phyloP scores from a whole-genome alignment of 768 basidiomycete genomes.

The Mycena pura region DNA sequence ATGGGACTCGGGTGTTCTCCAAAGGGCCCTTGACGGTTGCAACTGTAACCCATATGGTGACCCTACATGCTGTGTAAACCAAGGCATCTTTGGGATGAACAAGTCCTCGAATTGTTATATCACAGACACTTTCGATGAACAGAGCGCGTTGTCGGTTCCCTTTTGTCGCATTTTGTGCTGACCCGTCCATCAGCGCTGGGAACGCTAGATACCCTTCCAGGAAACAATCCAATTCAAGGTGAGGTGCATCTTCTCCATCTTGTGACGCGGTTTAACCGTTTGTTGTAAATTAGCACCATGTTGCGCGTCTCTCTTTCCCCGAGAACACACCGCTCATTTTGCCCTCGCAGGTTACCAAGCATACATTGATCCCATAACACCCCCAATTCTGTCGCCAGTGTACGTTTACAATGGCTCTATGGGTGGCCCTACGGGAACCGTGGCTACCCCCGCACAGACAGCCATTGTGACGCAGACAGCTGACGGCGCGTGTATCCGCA shows the following conservation, averaged over 20 bases:
- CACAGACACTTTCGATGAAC: slow-evolving; percentile 30
- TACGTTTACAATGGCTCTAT: slow-evolving; percentile 31
- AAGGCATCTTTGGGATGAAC: slow-evolving; percentile 32
- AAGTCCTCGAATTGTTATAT: slow-evolving; percentile 28
- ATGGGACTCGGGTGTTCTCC: slow-evolving; percentile 49
- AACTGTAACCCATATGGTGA: slow-evolving; percentile 35
- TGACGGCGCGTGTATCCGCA: slow-evolving; percentile 34
- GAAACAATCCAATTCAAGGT: slow-evolving; percentile 38
- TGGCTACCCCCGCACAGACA: slow-evolving; percentile 31
- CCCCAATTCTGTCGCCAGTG: slow-evolving; percentile 35
- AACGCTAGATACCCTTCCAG: slow-evolving; percentile 30
- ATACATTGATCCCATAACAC: slow-evolving; percentile 33
- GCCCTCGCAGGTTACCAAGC: slow-evolving; percentile 31
- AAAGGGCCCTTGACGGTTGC: slow-evolving; percentile 42
- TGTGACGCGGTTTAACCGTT: no score
- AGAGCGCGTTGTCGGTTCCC: slow-evolving; percentile 11
- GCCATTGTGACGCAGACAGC: slow-evolving; percentile 29
- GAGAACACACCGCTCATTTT: not conserved
- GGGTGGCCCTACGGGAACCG: slow-evolving; percentile 30
- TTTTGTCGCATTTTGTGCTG: not conserved
- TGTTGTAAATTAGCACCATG: slow-evolving; percentile 10
- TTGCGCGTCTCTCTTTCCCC: not conserved
- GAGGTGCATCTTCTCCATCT: not conserved
- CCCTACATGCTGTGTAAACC: slow-evolving; percentile 30
- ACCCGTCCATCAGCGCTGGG: slow-evolving; percentile 18